Percentiles rank a stretch among this genome's conserved stretches.
Conservation (phyloP, 2,329 filamentous ascomycete genomes). For the Didymella lethalis region DNA sequence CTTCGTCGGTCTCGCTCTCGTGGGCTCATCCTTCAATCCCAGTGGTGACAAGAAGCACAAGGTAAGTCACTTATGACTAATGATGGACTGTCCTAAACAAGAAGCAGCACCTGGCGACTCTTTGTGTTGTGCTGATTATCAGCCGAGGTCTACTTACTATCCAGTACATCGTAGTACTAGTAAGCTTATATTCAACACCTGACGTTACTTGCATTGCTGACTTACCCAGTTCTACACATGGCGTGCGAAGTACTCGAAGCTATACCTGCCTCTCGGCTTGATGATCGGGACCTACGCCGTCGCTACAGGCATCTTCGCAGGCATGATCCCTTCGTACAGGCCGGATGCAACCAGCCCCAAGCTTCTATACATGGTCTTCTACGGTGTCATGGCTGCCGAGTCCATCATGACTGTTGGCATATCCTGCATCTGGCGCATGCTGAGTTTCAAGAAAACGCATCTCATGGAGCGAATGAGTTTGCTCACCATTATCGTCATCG, state of each 20-base stretch:
- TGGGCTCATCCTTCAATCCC: conserved; percentile 49
- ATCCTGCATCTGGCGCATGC: conserved; percentile 63
- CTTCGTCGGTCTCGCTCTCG: conserved; percentile 50
- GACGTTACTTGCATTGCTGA: not conserved
- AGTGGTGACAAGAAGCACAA: conserved; percentile 36
- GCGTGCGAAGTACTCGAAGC: conserved; percentile 40
- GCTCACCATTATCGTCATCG: conserved; percentile 71
- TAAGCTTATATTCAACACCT: conserved; percentile 10
- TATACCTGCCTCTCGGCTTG: conserved; percentile 45
- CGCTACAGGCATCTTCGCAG: conserved; percentile 41
- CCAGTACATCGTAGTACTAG: conserved; percentile 46
- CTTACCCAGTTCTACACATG: conserved; percentile 38
- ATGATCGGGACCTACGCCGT: conserved; percentile 42
- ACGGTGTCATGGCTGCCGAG: conserved; percentile 60
- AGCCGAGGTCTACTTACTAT: conserved; percentile 43
- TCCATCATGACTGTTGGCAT: conserved; percentile 60
- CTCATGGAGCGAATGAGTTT: conserved; percentile 70
- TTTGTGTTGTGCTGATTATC: conserved; percentile 48
- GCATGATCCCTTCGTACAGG: conserved; percentile 47
- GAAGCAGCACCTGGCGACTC: conserved; percentile 44
- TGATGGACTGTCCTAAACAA: conserved; percentile 10
- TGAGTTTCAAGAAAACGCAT: conserved; percentile 69
- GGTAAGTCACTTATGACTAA: conserved; percentile 23
- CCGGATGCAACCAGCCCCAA: conserved; percentile 22
- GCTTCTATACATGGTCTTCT: conserved; percentile 48